phyloP scores from a whole-genome alignment of 345 rosid genomes.

The Eucalyptus victrix region DNA sequence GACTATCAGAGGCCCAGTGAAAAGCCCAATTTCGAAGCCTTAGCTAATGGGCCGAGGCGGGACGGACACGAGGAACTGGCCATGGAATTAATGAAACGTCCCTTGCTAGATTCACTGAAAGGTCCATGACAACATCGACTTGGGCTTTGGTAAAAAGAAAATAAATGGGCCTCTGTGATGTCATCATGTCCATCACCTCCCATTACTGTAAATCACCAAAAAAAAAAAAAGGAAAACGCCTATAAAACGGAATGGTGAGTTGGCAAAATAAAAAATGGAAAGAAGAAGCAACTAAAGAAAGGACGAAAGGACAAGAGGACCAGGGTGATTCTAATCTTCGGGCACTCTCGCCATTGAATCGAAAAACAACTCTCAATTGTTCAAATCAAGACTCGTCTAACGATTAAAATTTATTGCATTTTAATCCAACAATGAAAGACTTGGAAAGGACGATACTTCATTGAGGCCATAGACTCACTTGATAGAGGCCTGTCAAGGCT shows the following conservation, averaged over 20 bases:
- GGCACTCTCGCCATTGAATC: neutral
- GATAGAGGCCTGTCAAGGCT: neutral
- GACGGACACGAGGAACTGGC: neutral
- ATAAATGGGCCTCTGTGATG: neutral
- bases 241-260: neutral
- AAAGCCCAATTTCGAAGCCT: neutral
- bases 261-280: neutral
- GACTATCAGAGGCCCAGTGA: neutral
- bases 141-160: neutral
- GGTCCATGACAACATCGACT: neutral
- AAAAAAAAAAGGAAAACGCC: neutral
- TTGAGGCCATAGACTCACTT: neutral
- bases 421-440: neutral
- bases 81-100: neutral
- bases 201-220: neutral
- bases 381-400: rapidly evolving
- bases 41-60: neutral
- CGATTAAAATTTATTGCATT: neutral
- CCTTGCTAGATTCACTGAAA: neutral
- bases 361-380: neutral
- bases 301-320: neutral
- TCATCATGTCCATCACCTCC: neutral
- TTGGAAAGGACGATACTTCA: too few relatives aligned
- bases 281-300: neutral
- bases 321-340: neutral